Evolutionary conservation across 768 basidiomycete genomes (phyloP).

Genomic region (Lenzites betulinus): DNA sequence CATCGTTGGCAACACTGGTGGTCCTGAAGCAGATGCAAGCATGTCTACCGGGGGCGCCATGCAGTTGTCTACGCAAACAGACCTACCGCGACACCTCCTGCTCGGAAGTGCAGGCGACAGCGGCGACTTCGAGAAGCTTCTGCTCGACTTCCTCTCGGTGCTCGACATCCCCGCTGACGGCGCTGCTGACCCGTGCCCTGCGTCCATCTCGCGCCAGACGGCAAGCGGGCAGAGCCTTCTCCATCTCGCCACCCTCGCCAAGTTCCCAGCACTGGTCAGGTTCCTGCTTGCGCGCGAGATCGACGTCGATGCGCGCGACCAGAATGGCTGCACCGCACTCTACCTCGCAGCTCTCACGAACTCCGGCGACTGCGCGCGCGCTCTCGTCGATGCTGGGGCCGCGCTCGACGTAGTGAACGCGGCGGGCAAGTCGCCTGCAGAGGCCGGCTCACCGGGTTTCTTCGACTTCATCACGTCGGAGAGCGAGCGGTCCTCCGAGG

Average conservation of each 20-base stretch:
- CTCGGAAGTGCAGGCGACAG: slow-evolving; percentile 55
- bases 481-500: slow-evolving; percentile 26
- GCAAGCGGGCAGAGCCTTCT: slow-evolving; percentile 82
- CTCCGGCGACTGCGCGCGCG: slow-evolving; percentile 60
- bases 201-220: slow-evolving; percentile 72
- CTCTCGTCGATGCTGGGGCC: slow-evolving; percentile 81
- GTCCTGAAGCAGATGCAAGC: slow-evolving; percentile 44
- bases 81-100: slow-evolving; percentile 54
- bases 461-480: slow-evolving; percentile 42
- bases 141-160: slow-evolving; percentile 80
- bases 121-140: slow-evolving; percentile 66
- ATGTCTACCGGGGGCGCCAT: slow-evolving; percentile 40
- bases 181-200: slow-evolving; percentile 45
- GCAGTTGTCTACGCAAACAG: slow-evolving; percentile 50
- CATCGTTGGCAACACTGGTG: slow-evolving; percentile 77
- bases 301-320: slow-evolving; percentile 83
- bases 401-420: slow-evolving; percentile 74
- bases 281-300: slow-evolving; percentile 74
- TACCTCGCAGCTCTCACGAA: slow-evolving; percentile 79
- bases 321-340: slow-evolving; percentile 87
- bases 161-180: slow-evolving; percentile 64
- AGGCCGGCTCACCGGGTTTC: slow-evolving; percentile 50
- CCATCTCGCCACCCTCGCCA: slow-evolving; percentile 82
- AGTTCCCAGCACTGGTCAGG: slow-evolving; percentile 65
- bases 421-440: slow-evolving; percentile 68